A percentile compares a stretch with the other conserved stretches of the same genome.
These are phyloP conservation scores for Cystobasidium tubakii DNA, from an alignment of 768 basidiomycete species.

Conservation along the genomic window DNA sequence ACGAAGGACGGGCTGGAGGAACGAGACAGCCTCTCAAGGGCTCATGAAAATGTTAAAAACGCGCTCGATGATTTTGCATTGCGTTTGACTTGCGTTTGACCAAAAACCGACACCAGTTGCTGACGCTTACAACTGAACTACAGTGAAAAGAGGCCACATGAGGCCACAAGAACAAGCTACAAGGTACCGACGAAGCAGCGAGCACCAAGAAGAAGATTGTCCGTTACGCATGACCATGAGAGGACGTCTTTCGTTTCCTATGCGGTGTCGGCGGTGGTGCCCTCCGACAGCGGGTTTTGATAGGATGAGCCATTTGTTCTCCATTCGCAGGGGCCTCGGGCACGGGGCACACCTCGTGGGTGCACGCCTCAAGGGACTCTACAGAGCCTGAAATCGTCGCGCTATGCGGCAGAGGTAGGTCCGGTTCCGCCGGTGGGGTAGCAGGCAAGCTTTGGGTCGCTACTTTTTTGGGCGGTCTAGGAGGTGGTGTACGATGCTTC, in stretches of 20 bases:
- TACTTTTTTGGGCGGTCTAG: neutral
- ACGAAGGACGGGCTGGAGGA: no score
- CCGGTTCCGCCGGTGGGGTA: neutral
- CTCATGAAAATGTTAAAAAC: no score
- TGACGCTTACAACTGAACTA: no score
- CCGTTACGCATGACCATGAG: neutral
- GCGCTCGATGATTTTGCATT: no score
- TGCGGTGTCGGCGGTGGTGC: slow-evolving; percentile 5
- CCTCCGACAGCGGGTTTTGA: neutral
- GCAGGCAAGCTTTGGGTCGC: neutral
- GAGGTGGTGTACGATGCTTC: slow-evolving; percentile 10
- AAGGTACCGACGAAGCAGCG: no score
- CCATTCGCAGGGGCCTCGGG: neutral
- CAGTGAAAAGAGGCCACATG: no score
- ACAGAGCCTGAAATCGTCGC: neutral
- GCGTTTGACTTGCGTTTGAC: no score
- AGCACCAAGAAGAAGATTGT: neutral
- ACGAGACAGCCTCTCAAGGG: no score
- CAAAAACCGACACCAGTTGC: no score
- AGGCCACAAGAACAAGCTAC: no score
- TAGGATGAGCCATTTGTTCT: neutral
- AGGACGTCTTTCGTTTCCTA: neutral
- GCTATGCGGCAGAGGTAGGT: neutral
- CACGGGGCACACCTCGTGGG: neutral
- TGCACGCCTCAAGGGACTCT: neutral